Evolutionary conservation across 2,329 filamentous ascomycete species (phyloP), one percentile per base, ranked within the genome.

Genomic region (Cadophora malorum): DNA sequence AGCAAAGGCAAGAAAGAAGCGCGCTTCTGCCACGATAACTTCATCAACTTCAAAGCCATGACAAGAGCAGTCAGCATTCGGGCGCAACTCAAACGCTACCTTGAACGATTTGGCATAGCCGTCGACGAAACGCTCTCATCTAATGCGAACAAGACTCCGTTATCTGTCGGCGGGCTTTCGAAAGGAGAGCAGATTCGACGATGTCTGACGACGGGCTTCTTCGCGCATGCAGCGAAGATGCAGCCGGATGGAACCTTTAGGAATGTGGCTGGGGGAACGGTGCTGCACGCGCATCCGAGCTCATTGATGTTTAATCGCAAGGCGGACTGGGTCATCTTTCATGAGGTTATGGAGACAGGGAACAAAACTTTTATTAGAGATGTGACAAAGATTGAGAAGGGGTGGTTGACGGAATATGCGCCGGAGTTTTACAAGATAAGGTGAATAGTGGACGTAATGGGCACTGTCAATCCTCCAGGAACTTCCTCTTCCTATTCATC

Each of bases 301-400:
- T 96, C 92, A 49, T 81, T 98, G 73, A 93, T 98, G 89, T 98
- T 98, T 83, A 97, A 97, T 79, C 89, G 94, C 66, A 97, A 96
- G 82, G 93, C 93, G 12, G 94, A 97, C 71, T 98, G 95, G 94
- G 94, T 98, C 10, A 86, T 99, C 41, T 99, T 97, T 77, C 91
- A 96, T 75, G 95, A 97, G 80, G 88, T 97, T 47, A 88, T 97
- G 84, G 93, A 98, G 81, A 96, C 92, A 4, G 88, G 91, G 10
- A 88, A 87, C 71, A 98, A 98, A 83, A 94, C 88, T 0, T 98
- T 91, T 77, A 96, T 99, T 74, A 85, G 93, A 65, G 95, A 98
- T 79, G 83, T 98, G 68, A 96, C 90, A n/a, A 96, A 93, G 81
- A 92, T 98, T 74, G 92, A 97, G 78, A 97, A 93, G 84, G 84